A percentile compares a stretch with the other conserved stretches of the same genome.
These are phyloP conservation scores for Saturnispora ahearnii DNA, from an alignment of 805 yeast species.

Conservation along the genomic window DNA sequence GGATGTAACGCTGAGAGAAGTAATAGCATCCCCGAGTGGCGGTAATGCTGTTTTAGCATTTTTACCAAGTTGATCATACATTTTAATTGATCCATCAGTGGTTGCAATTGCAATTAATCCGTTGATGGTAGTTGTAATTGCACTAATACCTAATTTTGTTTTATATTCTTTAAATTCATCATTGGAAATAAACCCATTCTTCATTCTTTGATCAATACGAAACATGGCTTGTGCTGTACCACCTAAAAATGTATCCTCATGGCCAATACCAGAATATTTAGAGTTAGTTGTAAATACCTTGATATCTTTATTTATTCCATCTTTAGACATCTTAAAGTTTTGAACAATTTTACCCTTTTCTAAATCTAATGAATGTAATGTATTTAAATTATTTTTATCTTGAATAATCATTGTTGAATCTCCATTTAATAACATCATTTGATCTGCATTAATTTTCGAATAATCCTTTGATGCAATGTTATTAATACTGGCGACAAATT, in stretches of 20 bases:
- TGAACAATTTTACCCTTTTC: conserved; percentile 77
- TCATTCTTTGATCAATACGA: conserved; percentile 72
- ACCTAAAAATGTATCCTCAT: conserved; percentile 69
- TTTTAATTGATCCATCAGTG: conserved; percentile 61
- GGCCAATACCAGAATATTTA: conserved; percentile 65
- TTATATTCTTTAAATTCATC: conserved; percentile 46
- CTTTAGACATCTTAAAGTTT: conserved; percentile 57
- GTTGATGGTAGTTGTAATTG: conserved; percentile 59
- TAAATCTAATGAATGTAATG: conserved; percentile 66
- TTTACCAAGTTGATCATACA: conserved; percentile 64
- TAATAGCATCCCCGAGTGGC: conserved; percentile 68
- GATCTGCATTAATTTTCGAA: conserved; percentile 39
- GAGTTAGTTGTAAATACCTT: conserved; percentile 58
- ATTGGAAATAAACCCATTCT: conserved; percentile 47
- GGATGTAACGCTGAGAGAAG: conserved; percentile 60
- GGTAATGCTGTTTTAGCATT: conserved; percentile 75
- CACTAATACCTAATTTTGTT: conserved; percentile 45
- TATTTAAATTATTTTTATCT: conserved; percentile 35
- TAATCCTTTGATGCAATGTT: conserved; percentile 47
- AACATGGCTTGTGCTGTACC: conserved; percentile 57
- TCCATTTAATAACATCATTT: conserved; percentile 68
- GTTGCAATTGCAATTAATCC: conserved; percentile 77
- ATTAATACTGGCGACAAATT: conserved; percentile 60
- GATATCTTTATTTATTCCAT: conserved; percentile 31
- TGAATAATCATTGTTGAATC: conserved; percentile 65